A percentile compares a stretch with the other conserved stretches of the same genome.
Conservation (phyloP, 306 rosid species). For the Prunus salicina region DNA sequence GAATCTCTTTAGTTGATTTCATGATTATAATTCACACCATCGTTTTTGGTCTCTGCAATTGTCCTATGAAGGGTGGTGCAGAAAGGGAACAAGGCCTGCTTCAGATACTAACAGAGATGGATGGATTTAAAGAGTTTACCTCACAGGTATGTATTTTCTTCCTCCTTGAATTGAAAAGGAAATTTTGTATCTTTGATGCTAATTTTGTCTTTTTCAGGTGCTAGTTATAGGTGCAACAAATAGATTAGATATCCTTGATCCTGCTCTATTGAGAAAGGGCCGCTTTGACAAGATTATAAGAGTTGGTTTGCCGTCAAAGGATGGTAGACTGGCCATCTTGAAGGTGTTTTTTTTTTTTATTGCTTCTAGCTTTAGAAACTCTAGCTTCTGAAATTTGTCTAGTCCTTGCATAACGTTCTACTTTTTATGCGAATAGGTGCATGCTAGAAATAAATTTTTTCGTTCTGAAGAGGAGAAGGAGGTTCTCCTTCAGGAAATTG, state of each 20-base stretch:
- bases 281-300: conserved; percentile 98
- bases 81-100: conserved; percentile 98
- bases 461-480: conserved; percentile 83
- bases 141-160: conserved; percentile 56
- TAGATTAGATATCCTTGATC: conserved; percentile 97
- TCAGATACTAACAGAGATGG: conserved; percentile 95
- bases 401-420: conserved; percentile 1
- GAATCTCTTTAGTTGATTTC: background rate
- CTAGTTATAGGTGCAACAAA: conserved; percentile 96
- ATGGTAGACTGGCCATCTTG: conserved; percentile 92
- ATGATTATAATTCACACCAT: background rate
- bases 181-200: conserved; percentile 31
- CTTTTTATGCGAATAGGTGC: conserved; percentile 62
- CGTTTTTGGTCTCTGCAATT: conserved; percentile 16
- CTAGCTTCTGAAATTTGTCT: conserved; percentile 8
- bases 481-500: conserved; percentile 71
- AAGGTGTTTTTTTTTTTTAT: conserved; percentile 49
- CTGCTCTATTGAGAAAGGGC: conserved; percentile 93
- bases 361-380: conserved; percentile 5
- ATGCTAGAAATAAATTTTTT: conserved; percentile 86
- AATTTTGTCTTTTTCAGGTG: conserved; percentile 61
- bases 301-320: conserved; percentile 96
- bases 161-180: conserved; percentile 17
- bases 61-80: conserved; percentile 78
- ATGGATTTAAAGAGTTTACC: conserved; percentile 94